Conservation (phyloP, 306 rosid species). For the Dalbergia oliveri region DNA sequence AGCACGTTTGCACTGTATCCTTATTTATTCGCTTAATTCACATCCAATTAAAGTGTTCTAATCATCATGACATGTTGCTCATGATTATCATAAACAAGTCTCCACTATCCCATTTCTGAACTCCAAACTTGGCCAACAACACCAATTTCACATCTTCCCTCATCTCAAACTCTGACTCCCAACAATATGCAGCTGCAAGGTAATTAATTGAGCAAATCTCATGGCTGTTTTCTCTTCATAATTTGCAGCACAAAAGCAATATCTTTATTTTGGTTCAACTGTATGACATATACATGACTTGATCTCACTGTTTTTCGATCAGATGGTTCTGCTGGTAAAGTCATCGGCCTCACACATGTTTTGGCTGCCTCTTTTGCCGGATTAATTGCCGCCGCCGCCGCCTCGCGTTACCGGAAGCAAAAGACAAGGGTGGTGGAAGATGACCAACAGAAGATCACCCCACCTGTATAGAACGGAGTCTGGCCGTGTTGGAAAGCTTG, state of each 20-base stretch:
- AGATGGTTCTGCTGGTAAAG: slow-evolving; percentile 57
- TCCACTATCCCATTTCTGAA: neutral
- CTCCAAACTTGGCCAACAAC: too few relatives aligned
- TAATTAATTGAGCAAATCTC: neutral
- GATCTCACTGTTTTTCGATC: neutral
- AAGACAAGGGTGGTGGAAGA: slow-evolving; percentile 25
- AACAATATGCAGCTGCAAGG: slow-evolving; percentile 38
- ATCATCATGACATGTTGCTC: neutral
- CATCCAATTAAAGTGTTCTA: neutral
- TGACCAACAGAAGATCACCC: slow-evolving; percentile 45
- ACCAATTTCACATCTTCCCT: neutral
- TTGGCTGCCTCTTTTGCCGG: slow-evolving; percentile 64
- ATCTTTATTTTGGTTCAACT: neutral
- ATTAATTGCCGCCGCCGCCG: slow-evolving; percentile 46
- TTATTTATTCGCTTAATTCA: too few relatives aligned
- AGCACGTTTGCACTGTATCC: neutral
- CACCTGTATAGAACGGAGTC: slow-evolving; percentile 54
- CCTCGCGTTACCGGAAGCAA: slow-evolving; percentile 25
- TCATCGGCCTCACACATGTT: slow-evolving; percentile 39
- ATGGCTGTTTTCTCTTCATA: neutral
- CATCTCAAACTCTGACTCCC: neutral
- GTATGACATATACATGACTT: neutral
- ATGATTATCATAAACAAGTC: neutral
- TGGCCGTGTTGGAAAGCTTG: slow-evolving; percentile 68
- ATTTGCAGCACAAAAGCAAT: neutral